Evolutionary conservation across 768 basidiomycete species (phyloP).

Genomic region (Pleurotus cornucopiae): DNA sequence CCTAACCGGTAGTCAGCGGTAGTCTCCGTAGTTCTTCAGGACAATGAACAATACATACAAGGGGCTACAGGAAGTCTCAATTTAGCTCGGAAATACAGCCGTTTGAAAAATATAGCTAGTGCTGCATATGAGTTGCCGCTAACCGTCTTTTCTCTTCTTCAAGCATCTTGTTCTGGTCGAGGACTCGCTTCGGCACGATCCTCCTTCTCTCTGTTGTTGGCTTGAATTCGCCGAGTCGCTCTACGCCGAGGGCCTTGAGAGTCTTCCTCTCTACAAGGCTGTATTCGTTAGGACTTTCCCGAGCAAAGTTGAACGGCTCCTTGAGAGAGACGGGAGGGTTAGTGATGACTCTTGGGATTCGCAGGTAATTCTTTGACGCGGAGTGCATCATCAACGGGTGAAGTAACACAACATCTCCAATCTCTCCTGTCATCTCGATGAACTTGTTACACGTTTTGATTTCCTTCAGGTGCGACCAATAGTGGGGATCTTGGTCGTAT

Average conservation of each 20-base stretch:
- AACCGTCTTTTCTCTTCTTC: constrained; percentile 44
- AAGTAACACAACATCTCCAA: constrained; percentile 62
- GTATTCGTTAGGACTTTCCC: constrained; percentile 40
- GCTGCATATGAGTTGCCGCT: constrained; percentile 4
- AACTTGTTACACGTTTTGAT: constrained; percentile 38
- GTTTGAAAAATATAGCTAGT: neutral
- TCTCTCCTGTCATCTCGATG: constrained; percentile 53
- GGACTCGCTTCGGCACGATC: constrained; percentile 43
- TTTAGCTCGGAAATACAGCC: too few species aligned
- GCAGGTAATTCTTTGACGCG: constrained; percentile 54
- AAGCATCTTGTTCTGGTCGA: constrained; percentile 41
- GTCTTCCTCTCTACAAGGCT: constrained; percentile 61
- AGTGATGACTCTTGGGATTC: constrained; percentile 56
- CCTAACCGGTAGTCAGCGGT: too few species aligned
- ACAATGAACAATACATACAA: too few species aligned
- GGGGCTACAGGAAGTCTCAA: too few species aligned
- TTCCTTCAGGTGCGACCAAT: constrained; percentile 41
- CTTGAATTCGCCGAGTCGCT: constrained; percentile 40
- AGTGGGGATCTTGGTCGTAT: constrained; percentile 32
- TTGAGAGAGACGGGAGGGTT: constrained; percentile 58
- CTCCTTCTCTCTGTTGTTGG: constrained; percentile 41
- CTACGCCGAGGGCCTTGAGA: constrained; percentile 45
- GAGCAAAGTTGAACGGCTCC: constrained; percentile 49
- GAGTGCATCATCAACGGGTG: constrained; percentile 66
- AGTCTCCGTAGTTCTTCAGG: too few species aligned